Conservation (phyloP, 805 yeast genomes). For the Nakazawaea holstii region DNA sequence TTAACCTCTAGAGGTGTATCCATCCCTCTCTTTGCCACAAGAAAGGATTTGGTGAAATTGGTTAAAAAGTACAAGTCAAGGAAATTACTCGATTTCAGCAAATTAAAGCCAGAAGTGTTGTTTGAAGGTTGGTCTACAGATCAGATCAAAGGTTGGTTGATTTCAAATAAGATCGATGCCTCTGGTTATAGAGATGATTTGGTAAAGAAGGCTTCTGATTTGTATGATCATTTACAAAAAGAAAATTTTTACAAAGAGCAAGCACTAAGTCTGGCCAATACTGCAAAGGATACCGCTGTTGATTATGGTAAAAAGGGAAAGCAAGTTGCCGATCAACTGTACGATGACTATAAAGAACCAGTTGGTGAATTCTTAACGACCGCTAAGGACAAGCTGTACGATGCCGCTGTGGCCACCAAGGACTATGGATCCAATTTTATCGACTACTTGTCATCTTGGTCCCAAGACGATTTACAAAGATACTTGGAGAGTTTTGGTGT, state of each 20-base stretch:
- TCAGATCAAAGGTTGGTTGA: constrained; percentile 39
- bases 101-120: constrained; percentile 18
- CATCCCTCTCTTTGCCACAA: constrained; percentile 34
- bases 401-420: constrained; percentile 13
- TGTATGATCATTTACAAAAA: constrained; percentile 11
- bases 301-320: constrained; percentile 19
- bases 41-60: constrained; percentile 30
- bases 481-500: constrained; percentile 40
- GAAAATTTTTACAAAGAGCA: constrained; percentile 9
- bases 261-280: constrained; percentile 9
- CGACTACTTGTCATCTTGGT: constrained; percentile 31
- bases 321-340: constrained; percentile 16
- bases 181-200: constrained; percentile 24
- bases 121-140: constrained; percentile 35
- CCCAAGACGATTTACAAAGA: constrained; percentile 33
- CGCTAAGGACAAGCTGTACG: constrained; percentile 14
- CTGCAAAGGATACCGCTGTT: constrained; percentile 17
- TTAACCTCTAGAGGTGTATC: constrained; percentile 34
- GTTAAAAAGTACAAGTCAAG: constrained; percentile 32
- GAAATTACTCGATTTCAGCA: constrained; percentile 20
- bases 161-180: constrained; percentile 21
- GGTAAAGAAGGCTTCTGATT: constrained; percentile 16
- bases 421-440: constrained; percentile 11
- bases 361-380: constrained; percentile 12
- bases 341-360: constrained; percentile 8